phyloP scores from a whole-genome alignment of 2,329 filamentous ascomycete genomes.

The Talaromyces sp. region DNA sequence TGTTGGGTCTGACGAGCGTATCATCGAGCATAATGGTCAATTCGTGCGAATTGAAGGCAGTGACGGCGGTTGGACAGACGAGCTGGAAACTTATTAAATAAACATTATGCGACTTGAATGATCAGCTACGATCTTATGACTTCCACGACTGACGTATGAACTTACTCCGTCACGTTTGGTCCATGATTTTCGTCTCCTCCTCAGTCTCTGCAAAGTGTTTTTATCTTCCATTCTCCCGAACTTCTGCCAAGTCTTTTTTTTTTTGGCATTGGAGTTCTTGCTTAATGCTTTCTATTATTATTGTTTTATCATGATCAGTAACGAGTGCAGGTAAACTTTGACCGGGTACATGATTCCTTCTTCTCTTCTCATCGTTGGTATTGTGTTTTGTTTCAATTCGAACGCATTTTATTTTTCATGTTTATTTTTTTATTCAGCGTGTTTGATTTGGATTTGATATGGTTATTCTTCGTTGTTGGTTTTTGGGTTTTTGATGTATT shows the following conservation, averaged over 20 bases:
- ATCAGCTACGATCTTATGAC: slow-evolving; percentile 10
- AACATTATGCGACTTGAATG: slow-evolving; percentile 12
- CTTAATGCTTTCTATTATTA: slow-evolving; percentile 17
- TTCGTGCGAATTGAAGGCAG: slow-evolving; percentile 45
- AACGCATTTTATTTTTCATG: slow-evolving; percentile 15
- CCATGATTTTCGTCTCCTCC: slow-evolving; percentile 7
- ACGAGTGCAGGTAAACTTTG: neutral
- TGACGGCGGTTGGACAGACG: slow-evolving; percentile 52
- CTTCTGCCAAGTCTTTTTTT: neutral
- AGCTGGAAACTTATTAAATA: slow-evolving; percentile 38
- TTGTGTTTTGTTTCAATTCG: slow-evolving; percentile 15
- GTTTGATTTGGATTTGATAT: slow-evolving; percentile 12
- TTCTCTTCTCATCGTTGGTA: slow-evolving; percentile 14
- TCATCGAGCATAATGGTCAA: slow-evolving; percentile 37
- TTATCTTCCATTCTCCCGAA: slow-evolving; percentile 5
- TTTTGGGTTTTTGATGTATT: neutral
- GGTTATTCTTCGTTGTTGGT: neutral
- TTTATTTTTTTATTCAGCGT: slow-evolving; percentile 13
- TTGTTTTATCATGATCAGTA: slow-evolving; percentile 2
- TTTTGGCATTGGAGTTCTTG: slow-evolving; percentile 14
- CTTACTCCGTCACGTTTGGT: neutral
- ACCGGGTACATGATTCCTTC: slow-evolving; percentile 15
- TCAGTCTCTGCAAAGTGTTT: slow-evolving; percentile 7
- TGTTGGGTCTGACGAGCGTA: slow-evolving; percentile 29
- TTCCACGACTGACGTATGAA: neutral